Evolutionary conservation across 1,284 basidiomycete species (phyloP), one percentile per base, ranked within the genome.

Genomic region (Fomes fomentarius): DNA sequence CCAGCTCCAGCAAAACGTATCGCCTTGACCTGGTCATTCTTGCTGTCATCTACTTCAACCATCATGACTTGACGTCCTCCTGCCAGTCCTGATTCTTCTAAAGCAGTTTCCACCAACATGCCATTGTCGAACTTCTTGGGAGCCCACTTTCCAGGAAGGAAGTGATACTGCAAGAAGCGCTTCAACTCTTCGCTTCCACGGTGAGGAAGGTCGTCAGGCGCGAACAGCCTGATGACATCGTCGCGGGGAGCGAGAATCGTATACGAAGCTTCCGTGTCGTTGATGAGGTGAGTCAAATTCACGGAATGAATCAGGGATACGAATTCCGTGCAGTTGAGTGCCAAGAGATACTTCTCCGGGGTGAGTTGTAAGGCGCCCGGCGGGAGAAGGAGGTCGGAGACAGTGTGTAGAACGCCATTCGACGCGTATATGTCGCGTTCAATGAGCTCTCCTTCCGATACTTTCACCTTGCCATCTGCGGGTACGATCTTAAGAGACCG

Each of bases 381-480:
- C 1, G 94, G 92, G 12, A 97, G 71, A 12, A 99, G 83, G 21
- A 99, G 81, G 12, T 84, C 82, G 9, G 91, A 91, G 37, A 99
- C 81, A 40, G 95, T 82, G 71, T 99, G 97, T 19, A 98, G 71
- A 38, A 98, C 97, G 44, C 95, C 95, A 63, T 98, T 98, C n/a
- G 91, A 88, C 2, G 93, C 93, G 63, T 95, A 93, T 40, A 96
- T 85, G 67, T 98, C 94, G 4, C 85, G 82, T 15, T 85, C 76
- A 8, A 85, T 67, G 25, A 94, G 76, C 21, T 78, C 73, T 1
- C 91, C 86, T 24, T 79, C 78, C 42, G 89, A 90, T 35, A 96
- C 77, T 22, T 69, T 77, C 25, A 86, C 80, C 55, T 80, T 79
- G 39, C 59, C 78, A 3, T 79, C 69, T 22, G 79, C 71, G 14